These are phyloP conservation scores for Podaxis sp. DNA, from an alignment of 768 basidiomycete genomes.

Conservation along the genomic window DNA sequence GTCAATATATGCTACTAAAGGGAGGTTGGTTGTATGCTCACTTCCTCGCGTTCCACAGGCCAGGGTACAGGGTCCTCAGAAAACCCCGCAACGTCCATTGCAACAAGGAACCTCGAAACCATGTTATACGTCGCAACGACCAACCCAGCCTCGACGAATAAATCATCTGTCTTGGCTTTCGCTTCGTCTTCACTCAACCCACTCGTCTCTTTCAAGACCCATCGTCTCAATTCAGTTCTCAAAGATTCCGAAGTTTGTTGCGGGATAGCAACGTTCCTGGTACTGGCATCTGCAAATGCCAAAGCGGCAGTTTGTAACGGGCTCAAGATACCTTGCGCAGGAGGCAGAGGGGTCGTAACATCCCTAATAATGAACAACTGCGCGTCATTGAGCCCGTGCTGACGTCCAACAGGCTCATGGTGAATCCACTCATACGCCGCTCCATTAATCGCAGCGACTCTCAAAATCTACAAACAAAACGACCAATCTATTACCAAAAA, in stretches of 20 bases:
- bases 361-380: constrained; percentile 59
- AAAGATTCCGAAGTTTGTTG: constrained; percentile 38
- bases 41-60: constrained; percentile 47
- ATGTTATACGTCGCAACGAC: constrained; percentile 61
- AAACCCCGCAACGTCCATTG: constrained; percentile 58
- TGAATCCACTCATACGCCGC: constrained; percentile 58
- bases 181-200: constrained; percentile 20
- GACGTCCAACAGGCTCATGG: constrained; percentile 49
- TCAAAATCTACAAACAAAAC: constrained; percentile 36
- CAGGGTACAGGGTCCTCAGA: constrained; percentile 45
- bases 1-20: neutral
- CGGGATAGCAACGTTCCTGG: constrained; percentile 44
- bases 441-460: constrained; percentile 48
- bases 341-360: constrained; percentile 37
- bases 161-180: constrained; percentile 33
- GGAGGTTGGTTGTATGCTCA: constrained; percentile 16
- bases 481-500: neutral
- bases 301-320: constrained; percentile 51
- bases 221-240: constrained; percentile 32
- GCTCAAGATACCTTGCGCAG: constrained; percentile 38
- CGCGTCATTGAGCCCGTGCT: constrained; percentile 46
- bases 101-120: constrained; percentile 65
- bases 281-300: constrained; percentile 59
- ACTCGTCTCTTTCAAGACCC: constrained; percentile 18
- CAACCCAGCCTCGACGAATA: constrained; percentile 54